Percentiles rank a stretch among this genome's conserved stretches.
phyloP scores from a whole-genome alignment of 129 eudicot genomes.

The Saussurea involucrata region DNA sequence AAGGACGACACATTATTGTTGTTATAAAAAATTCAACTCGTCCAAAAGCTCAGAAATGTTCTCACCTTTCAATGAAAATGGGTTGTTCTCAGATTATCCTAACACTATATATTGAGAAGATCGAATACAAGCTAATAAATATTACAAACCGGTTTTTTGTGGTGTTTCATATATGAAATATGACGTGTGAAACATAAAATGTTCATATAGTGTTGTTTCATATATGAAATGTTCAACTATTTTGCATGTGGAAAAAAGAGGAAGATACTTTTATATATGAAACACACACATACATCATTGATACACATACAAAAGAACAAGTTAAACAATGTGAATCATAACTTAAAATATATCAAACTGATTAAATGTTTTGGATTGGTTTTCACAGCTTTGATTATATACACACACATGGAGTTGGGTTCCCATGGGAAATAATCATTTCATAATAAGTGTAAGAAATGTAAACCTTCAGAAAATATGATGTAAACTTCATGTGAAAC shows the following conservation, averaged over 20 bases:
- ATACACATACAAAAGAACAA: neutral
- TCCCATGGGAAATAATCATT: neutral
- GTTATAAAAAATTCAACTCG: neutral
- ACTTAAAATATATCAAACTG: too few species aligned
- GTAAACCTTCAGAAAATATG: too few species aligned
- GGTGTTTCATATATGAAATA: neutral
- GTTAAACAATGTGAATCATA: neutral
- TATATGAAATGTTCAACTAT: neutral
- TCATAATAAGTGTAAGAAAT: neutral
- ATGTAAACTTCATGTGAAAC: neutral
- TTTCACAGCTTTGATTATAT: too few species aligned
- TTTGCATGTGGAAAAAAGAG: neutral
- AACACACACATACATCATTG: neutral
- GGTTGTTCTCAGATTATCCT: neutral
- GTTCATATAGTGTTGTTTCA: neutral
- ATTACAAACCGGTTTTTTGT: too few species aligned
- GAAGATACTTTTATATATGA: neutral
- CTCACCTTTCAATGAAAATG: too few species aligned
- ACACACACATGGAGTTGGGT: neutral
- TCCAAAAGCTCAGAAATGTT: too few species aligned
- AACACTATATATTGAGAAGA: too few species aligned
- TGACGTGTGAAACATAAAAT: neutral
- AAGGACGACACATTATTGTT: neutral
- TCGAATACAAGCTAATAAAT: neutral
- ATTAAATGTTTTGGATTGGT: neutral